Conservation (phyloP, 768 basidiomycete species). For the Termitomyces sp. region DNA sequence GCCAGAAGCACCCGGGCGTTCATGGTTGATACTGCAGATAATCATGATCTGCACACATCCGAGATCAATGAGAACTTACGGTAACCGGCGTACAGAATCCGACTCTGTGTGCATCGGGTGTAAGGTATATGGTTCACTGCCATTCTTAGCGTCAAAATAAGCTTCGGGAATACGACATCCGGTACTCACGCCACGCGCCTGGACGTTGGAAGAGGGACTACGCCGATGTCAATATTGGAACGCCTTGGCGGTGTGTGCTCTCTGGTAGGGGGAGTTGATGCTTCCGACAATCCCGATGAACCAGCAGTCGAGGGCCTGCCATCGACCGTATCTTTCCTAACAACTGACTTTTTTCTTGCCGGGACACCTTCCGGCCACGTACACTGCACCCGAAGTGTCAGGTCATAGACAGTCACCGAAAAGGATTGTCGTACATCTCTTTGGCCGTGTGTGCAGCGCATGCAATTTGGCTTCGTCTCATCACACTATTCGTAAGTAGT, state of each 20-base stretch:
- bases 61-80: constrained; percentile 31
- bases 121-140: constrained; percentile 41
- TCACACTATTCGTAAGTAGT: constrained; percentile 57
- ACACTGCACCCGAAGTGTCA: constrained; percentile 41
- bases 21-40: constrained; percentile 12
- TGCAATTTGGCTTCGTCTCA: constrained; percentile 83
- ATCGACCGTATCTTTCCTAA: constrained; percentile 55
- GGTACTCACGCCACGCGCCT: constrained; percentile 34
- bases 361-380: constrained; percentile 83
- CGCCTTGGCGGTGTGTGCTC: constrained; percentile 61
- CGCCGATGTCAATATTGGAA: constrained; percentile 33
- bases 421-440: constrained; percentile 55
- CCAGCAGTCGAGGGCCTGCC: constrained; percentile 71
- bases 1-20: constrained; percentile 34
- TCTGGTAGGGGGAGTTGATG: constrained; percentile 67
- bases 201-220: constrained; percentile 32
- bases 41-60: constrained; percentile 5
- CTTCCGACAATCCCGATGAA: constrained; percentile 66
- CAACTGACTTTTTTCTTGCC: constrained; percentile 57
- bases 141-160: constrained; percentile 12
- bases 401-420: neutral
- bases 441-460: constrained; percentile 81
- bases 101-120: constrained; percentile 40
- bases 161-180: neutral
- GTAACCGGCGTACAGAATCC: constrained; percentile 38